Conservation (phyloP, 306 rosid genomes). For the Echinosophora koreensis region DNA sequence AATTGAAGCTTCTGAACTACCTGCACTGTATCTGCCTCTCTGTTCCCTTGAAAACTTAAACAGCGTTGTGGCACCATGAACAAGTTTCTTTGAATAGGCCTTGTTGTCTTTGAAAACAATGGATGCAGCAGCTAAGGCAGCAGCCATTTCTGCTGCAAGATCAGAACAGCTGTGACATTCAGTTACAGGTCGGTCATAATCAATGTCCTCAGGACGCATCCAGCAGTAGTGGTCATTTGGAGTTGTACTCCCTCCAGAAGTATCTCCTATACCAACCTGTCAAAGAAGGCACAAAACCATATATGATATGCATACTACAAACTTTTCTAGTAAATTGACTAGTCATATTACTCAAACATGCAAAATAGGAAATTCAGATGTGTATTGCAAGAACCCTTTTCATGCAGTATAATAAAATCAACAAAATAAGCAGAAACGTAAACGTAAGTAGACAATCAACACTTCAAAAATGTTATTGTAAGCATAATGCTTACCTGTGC, state of each 20-base stretch:
- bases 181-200: constrained; percentile 77
- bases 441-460: neutral
- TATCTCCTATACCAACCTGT: constrained; percentile 87
- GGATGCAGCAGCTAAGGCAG: constrained; percentile 92
- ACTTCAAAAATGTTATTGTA: neutral
- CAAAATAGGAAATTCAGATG: neutral
- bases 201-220: constrained; percentile 98
- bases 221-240: constrained; percentile 97
- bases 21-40: constrained; percentile 83
- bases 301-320: constrained; percentile 23
- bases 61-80: constrained; percentile 91
- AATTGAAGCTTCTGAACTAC: constrained; percentile 68
- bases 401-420: neutral
- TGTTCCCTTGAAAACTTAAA: constrained; percentile 71
- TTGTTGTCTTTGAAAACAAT: constrained; percentile 98
- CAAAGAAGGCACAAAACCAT: constrained; percentile 27
- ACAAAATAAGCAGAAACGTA: neutral
- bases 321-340: neutral
- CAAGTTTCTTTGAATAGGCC: constrained; percentile 94
- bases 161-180: constrained; percentile 75
- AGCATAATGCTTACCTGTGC: constrained; percentile 65
- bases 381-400: neutral
- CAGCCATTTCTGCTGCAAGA: constrained; percentile 98
- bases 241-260: constrained; percentile 79
- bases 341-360: neutral